Conservation (phyloP, 2,329 filamentous ascomycete genomes). For the Curvularia spicifera region DNA sequence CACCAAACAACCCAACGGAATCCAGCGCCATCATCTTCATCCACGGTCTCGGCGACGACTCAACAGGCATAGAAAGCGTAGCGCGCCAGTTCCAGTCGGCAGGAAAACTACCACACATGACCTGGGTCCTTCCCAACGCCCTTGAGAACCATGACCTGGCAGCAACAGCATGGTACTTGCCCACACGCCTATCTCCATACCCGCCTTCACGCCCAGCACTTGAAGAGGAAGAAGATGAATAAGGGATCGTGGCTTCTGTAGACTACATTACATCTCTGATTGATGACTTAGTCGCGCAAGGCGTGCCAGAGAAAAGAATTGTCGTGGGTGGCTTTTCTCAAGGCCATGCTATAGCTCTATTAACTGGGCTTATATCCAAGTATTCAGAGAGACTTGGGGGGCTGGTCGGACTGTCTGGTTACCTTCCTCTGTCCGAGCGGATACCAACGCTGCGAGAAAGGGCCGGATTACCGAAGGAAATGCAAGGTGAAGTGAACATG, state of each 20-base stretch:
- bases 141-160: slow-evolving; percentile 55
- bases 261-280: slow-evolving; percentile 53
- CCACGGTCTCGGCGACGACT: slow-evolving; percentile 57
- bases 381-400: slow-evolving; percentile 52
- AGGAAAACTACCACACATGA: slow-evolving; percentile 56
- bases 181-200: slow-evolving; percentile 50
- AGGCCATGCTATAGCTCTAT: slow-evolving; percentile 55
- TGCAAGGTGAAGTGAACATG: slow-evolving; percentile 48
- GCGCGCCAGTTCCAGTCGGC: slow-evolving; percentile 57
- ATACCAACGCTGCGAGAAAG: slow-evolving; percentile 50
- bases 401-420: slow-evolving; percentile 56
- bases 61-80: slow-evolving; percentile 53
- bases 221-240: slow-evolving; percentile 56
- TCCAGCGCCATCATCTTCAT: slow-evolving; percentile 56
- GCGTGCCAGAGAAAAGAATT: slow-evolving; percentile 53
- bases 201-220: slow-evolving; percentile 52
- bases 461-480: slow-evolving; percentile 42
- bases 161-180: slow-evolving; percentile 57
- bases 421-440: slow-evolving; percentile 53
- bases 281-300: slow-evolving; percentile 50
- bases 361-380: slow-evolving; percentile 52
- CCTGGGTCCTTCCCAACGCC: slow-evolving; percentile 60
- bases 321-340: slow-evolving; percentile 58
- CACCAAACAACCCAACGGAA: slow-evolving; percentile 45
- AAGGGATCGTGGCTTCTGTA: slow-evolving; percentile 51